Evolutionary conservation across 257 asterid genomes (phyloP).

Genomic region (Voacanga thouarsii): DNA sequence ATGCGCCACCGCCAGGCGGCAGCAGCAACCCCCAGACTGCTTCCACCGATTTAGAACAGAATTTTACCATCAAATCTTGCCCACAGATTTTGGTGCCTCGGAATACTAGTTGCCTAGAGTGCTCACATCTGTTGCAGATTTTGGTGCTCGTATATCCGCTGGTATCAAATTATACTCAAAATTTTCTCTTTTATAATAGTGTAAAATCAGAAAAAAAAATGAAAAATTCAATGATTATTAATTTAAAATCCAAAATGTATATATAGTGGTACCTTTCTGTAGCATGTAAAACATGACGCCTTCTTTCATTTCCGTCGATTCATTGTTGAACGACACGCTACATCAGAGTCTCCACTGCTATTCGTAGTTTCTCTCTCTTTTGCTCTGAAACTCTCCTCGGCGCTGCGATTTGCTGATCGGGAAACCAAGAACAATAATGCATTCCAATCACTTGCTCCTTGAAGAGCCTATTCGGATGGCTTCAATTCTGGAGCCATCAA

Average conservation of each 20-base stretch:
- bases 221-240: too few species aligned
- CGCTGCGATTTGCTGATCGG: slow-evolving; percentile 4
- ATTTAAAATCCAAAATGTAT: not conserved
- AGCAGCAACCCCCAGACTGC: too few species aligned
- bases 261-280: not conserved
- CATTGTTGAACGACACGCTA: not conserved
- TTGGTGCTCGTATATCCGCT: too few species aligned
- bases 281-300: not conserved
- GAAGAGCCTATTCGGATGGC: slow-evolving; percentile 97
- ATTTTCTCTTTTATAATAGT: too few species aligned
- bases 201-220: too few species aligned
- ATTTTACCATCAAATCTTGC: too few species aligned
- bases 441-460: slow-evolving; percentile 70
- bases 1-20: too few species aligned
- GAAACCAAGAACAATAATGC: slow-evolving; percentile 39
- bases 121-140: too few species aligned
- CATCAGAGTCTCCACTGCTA: not conserved
- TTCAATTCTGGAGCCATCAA: slow-evolving; percentile 86
- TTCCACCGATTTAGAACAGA: too few species aligned
- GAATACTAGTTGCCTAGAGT: too few species aligned
- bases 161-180: too few species aligned
- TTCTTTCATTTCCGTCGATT: not conserved
- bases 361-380: not conserved
- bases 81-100: too few species aligned
- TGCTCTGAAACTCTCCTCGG: not conserved